A percentile compares a stretch with the other conserved stretches of the same genome.
Conservation (phyloP, 116 monocot species). For the Cymodocea nodosa region DNA sequence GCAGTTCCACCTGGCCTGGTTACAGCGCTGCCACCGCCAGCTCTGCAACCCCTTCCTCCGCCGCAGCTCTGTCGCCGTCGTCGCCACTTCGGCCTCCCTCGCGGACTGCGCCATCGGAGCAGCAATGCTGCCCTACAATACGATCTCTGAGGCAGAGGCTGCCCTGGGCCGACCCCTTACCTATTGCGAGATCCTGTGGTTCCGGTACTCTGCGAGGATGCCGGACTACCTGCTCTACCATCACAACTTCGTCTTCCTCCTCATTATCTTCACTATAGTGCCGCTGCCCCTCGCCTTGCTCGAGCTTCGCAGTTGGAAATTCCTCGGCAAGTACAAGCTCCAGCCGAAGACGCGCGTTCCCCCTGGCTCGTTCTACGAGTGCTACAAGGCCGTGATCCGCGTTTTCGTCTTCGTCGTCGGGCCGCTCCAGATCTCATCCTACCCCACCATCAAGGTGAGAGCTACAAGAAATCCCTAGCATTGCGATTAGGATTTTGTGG, state of each 20-base stretch:
- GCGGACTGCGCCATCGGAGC: no score
- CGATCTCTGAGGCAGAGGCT: constrained; percentile 43
- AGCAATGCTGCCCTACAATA: constrained; percentile 54
- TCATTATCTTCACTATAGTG: constrained; percentile 52
- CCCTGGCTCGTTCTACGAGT: constrained; percentile 26
- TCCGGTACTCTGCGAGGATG: constrained; percentile 50
- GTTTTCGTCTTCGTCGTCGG: constrained; percentile 54
- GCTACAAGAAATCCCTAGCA: no score
- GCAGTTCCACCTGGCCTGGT: no score
- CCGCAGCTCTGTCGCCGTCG: neutral
- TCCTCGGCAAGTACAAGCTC: constrained; percentile 41
- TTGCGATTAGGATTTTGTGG: no score
- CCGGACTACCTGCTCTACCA: constrained; percentile 67
- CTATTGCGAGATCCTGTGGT: constrained; percentile 48
- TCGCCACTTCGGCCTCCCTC: neutral
- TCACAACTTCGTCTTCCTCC: constrained; percentile 64
- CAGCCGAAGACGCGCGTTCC: constrained; percentile 53
- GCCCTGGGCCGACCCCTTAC: constrained; percentile 56
- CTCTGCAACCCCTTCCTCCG: no score
- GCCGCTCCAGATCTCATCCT: constrained; percentile 63
- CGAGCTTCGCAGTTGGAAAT: constrained; percentile 28
- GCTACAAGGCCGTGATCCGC: constrained; percentile 52
- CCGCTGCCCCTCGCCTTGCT: constrained; percentile 61
- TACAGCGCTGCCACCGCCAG: no score
- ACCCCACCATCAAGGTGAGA: constrained; percentile 58